Conservation (phyloP, 345 rosid genomes). For the Eucalyptus cloeziana region DNA sequence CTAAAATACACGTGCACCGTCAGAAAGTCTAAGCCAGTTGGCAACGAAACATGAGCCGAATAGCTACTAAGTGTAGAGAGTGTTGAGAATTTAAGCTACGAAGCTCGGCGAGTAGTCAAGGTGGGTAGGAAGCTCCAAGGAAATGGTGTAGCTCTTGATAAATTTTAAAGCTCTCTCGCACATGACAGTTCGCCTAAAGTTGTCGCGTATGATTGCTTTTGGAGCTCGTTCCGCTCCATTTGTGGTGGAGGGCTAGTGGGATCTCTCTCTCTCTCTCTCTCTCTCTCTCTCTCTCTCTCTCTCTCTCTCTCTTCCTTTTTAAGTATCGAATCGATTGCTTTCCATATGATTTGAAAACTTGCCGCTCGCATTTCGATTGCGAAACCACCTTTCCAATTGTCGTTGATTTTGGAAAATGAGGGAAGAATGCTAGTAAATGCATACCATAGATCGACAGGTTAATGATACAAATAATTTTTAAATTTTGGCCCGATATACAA, state of each 20-base stretch:
- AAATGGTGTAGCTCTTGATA: neutral
- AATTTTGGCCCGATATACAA: too few species aligned
- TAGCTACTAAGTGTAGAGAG: neutral
- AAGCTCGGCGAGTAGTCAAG: neutral
- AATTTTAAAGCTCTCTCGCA: neutral
- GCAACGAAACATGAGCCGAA: neutral
- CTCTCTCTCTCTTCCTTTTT: neutral
- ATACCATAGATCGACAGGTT: neutral
- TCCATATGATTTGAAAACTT: neutral
- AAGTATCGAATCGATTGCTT: neutral
- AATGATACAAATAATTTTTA: too few species aligned
- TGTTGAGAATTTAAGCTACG: neutral
- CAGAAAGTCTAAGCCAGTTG: neutral
- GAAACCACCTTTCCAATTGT: neutral
- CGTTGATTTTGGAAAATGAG: neutral
- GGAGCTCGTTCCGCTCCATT: neutral
- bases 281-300: neutral
- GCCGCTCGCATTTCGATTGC: neutral
- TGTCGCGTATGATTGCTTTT: neutral
- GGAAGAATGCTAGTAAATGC: neutral
- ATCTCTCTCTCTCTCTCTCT: neutral
- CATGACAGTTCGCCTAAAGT: neutral
- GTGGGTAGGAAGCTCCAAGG: neutral
- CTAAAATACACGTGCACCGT: rapidly evolving
- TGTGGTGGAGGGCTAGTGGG: neutral